A percentile compares a stretch with the other conserved stretches of the same genome.
These are phyloP conservation scores for Oryza coarctata DNA, from an alignment of 176 grass and related monocot genomes.

Conservation along the genomic window DNA sequence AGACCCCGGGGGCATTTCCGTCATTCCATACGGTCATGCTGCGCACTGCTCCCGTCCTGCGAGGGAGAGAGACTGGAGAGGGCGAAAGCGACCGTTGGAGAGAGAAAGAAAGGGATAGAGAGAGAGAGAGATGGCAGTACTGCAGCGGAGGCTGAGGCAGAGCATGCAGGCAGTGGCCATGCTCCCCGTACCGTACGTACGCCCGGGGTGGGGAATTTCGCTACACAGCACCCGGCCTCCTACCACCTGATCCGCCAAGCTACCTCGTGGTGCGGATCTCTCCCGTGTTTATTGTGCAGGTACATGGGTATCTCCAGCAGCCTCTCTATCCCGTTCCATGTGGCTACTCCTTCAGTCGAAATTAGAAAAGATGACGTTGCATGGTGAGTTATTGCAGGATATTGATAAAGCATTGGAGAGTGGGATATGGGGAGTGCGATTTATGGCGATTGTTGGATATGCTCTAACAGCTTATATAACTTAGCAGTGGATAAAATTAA, in stretches of 20 bases:
- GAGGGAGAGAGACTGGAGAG: background rate
- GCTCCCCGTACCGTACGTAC: background rate
- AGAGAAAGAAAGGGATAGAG: conserved; percentile 29
- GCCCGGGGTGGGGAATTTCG: background rate
- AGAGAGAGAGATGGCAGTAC: background rate
- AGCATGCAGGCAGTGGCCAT: background rate
- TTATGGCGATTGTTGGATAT: too few relatives aligned
- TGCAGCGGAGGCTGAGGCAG: background rate
- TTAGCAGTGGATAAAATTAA: too few relatives aligned
- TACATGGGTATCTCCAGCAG: too few relatives aligned
- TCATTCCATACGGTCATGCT: background rate
- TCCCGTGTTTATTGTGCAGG: too few relatives aligned
- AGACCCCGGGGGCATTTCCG: background rate
- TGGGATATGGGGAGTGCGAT: too few relatives aligned
- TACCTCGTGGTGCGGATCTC: too few relatives aligned
- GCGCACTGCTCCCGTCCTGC: background rate
- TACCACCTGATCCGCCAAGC: background rate
- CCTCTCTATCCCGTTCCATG: too few relatives aligned
- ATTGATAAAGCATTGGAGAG: too few relatives aligned
- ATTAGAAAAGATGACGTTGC: too few relatives aligned
- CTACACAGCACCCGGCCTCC: background rate
- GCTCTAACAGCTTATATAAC: too few relatives aligned
- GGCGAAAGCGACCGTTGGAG: conserved; percentile 16
- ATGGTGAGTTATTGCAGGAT: too few relatives aligned
- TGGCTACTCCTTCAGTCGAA: too few relatives aligned